Percentiles rank a stretch among this genome's conserved stretches.
Conservation (phyloP, 495 filamentous ascomycete species). For the Mytilinidion resinicola region DNA sequence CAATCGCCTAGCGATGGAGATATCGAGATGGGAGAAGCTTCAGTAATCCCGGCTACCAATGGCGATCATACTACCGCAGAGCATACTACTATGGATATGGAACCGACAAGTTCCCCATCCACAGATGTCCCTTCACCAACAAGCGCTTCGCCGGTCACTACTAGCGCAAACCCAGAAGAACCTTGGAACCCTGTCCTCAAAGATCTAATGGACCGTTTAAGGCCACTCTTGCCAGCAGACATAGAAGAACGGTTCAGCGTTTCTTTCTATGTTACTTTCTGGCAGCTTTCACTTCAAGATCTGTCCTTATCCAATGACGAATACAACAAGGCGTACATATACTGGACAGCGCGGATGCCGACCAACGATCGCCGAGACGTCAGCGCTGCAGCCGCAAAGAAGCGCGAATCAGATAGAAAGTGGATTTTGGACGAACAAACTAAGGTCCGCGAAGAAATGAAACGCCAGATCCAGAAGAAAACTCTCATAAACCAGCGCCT, state of each 20-base stretch:
- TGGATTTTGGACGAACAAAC: slow-evolving; percentile 52
- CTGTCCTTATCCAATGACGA: slow-evolving; percentile 63
- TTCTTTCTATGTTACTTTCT: slow-evolving; percentile 85
- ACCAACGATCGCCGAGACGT: slow-evolving; percentile 51
- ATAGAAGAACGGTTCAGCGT: slow-evolving; percentile 63
- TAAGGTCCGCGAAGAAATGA: slow-evolving; percentile 63
- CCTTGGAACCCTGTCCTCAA: slow-evolving; percentile 70
- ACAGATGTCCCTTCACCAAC: slow-evolving; percentile 1
- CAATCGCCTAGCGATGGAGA: slow-evolving; percentile 26
- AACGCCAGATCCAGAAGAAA: slow-evolving; percentile 58
- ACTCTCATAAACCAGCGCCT: slow-evolving; percentile 57
- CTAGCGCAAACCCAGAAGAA: slow-evolving; percentile 30
- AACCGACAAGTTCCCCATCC: slow-evolving; percentile 30
- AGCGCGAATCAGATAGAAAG: slow-evolving; percentile 60
- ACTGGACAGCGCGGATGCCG: slow-evolving; percentile 48
- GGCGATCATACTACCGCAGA: slow-evolving; percentile 32
- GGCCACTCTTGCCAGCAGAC: slow-evolving; percentile 52
- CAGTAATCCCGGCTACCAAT: not conserved
- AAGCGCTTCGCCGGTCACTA: not conserved
- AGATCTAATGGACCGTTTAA: slow-evolving; percentile 63
- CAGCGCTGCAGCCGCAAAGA: slow-evolving; percentile 53
- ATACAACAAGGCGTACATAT: slow-evolving; percentile 65
- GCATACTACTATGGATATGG: slow-evolving; percentile 26
- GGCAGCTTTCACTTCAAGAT: slow-evolving; percentile 79
- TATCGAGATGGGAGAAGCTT: slow-evolving; percentile 27